Evolutionary conservation across 768 basidiomycete genomes (phyloP).

Genomic region (Tephrocybe sp.): DNA sequence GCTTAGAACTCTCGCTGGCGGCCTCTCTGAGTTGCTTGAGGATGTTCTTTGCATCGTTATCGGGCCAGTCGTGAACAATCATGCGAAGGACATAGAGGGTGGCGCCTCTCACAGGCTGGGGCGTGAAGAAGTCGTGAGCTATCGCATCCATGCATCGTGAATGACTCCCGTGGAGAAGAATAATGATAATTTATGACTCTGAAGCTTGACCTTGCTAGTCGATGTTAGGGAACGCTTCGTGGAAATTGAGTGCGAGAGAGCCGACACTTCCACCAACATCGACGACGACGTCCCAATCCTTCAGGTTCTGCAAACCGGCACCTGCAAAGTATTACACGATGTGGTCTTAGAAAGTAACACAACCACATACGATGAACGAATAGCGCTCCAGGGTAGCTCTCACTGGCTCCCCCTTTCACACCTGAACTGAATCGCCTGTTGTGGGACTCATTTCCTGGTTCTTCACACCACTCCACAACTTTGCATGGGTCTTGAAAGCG

Average conservation of each 20-base stretch:
- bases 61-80: slow-evolving; percentile 9
- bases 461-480: slow-evolving; percentile 29
- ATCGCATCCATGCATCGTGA: not conserved
- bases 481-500: slow-evolving; percentile 20
- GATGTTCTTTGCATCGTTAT: not conserved
- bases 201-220: not conserved
- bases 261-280: slow-evolving; percentile 10
- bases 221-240: slow-evolving; percentile 1
- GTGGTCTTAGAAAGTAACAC: not conserved
- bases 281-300: slow-evolving; percentile 1
- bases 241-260: not conserved
- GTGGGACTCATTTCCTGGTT: slow-evolving; percentile 26
- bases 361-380: slow-evolving; percentile 18
- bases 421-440: slow-evolving; percentile 25
- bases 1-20: slow-evolving; percentile 1
- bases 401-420: slow-evolving; percentile 19
- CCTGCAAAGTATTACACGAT: not conserved
- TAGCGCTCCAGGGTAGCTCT: slow-evolving; percentile 16
- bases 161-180: not conserved
- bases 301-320: not conserved
- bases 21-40: slow-evolving; percentile 4
- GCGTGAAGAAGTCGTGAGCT: slow-evolving; percentile 9
- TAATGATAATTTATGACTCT: not conserved
- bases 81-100: slow-evolving; percentile 7
- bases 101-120: slow-evolving; percentile 9